A percentile compares a stretch with the other conserved stretches of the same genome.
Evolutionary conservation across 805 yeast genomes (phyloP).

Genomic region (Sugiyamaella mastotermitis): DNA sequence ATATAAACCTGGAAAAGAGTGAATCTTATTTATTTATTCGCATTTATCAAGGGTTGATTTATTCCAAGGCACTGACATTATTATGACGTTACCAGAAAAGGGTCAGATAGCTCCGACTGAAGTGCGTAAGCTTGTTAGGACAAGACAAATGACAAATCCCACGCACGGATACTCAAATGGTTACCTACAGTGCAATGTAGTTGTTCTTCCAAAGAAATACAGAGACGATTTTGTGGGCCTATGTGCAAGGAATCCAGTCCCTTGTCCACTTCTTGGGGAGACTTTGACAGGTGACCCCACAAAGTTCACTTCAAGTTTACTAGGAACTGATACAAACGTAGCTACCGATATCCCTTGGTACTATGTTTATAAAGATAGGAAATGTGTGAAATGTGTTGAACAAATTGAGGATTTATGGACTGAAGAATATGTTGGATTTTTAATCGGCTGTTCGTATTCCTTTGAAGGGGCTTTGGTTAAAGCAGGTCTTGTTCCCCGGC

Average conservation of each 20-base stretch:
- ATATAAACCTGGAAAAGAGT: not conserved
- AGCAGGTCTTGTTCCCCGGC: slow-evolving; percentile 25
- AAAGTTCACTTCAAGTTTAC: not conserved
- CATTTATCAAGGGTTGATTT: not conserved
- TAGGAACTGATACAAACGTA: slow-evolving; percentile 4
- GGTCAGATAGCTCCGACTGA: no score
- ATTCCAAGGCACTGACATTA: not conserved
- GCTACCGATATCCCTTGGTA: slow-evolving; percentile 30
- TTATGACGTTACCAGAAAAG: no score
- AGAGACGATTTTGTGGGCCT: slow-evolving; percentile 33
- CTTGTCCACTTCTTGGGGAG: slow-evolving; percentile 34
- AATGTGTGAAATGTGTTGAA: slow-evolving; percentile 13
- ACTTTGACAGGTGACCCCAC: slow-evolving; percentile 21
- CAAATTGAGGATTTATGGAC: slow-evolving; percentile 31
- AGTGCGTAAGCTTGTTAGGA: slow-evolving; percentile 6
- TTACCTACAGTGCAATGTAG: slow-evolving; percentile 34
- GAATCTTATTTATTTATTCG: not conserved
- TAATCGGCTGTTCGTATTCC: slow-evolving; percentile 39
- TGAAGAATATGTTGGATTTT: slow-evolving; percentile 34
- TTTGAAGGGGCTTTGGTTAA: slow-evolving; percentile 33
- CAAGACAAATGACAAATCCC: slow-evolving; percentile 1
- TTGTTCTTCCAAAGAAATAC: slow-evolving; percentile 31
- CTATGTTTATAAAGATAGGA: slow-evolving; percentile 32
- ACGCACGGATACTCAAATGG: slow-evolving; percentile 6
- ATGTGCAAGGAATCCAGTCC: slow-evolving; percentile 36